phyloP scores from a whole-genome alignment of 371 early-diverging fungal species.

The Syncephalis plumigaleata region DNA sequence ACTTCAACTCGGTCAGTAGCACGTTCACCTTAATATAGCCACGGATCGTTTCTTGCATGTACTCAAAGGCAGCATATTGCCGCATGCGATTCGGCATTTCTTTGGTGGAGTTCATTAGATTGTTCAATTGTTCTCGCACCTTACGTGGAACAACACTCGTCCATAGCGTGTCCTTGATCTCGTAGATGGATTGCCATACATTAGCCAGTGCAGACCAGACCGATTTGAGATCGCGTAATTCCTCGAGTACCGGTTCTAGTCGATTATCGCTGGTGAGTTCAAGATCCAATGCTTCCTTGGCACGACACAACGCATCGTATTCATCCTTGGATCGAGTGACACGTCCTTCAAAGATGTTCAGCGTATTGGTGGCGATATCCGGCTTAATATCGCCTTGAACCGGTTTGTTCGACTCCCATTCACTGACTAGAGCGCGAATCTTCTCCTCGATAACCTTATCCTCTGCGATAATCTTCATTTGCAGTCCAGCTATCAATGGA shows the following conservation, averaged over 20 bases:
- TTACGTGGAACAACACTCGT: conserved; percentile 76
- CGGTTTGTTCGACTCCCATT: conserved; percentile 93
- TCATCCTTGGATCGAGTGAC: conserved; percentile 72
- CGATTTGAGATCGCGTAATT: conserved; percentile 78
- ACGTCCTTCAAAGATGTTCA: conserved; percentile 75
- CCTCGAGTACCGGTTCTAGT: conserved; percentile 80
- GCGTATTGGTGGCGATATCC: conserved; percentile 62
- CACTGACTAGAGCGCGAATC: conserved; percentile 64
- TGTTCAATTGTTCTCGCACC: conserved; percentile 71
- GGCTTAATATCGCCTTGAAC: conserved; percentile 87
- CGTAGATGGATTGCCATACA: conserved; percentile 70
- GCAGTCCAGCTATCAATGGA: conserved; percentile 45
- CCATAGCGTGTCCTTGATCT: conserved; percentile 83
- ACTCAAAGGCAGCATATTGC: conserved; percentile 95
- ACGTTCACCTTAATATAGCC: conserved; percentile 63
- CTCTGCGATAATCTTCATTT: conserved; percentile 80
- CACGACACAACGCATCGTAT: conserved; percentile 74
- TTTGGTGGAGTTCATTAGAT: conserved; percentile 62
- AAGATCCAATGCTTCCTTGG: conserved; percentile 87
- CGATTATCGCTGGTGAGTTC: conserved; percentile 46
- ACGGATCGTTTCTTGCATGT: conserved; percentile 70
- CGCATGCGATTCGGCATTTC: conserved; percentile 90
- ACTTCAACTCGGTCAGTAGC: conserved; percentile 77
- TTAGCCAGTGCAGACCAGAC: conserved; percentile 82
- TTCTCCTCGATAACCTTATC: conserved; percentile 74